Percentiles rank a stretch among this genome's conserved stretches.
Conservation (phyloP, 768 basidiomycete species). For the Lentinus tigrinus region DNA sequence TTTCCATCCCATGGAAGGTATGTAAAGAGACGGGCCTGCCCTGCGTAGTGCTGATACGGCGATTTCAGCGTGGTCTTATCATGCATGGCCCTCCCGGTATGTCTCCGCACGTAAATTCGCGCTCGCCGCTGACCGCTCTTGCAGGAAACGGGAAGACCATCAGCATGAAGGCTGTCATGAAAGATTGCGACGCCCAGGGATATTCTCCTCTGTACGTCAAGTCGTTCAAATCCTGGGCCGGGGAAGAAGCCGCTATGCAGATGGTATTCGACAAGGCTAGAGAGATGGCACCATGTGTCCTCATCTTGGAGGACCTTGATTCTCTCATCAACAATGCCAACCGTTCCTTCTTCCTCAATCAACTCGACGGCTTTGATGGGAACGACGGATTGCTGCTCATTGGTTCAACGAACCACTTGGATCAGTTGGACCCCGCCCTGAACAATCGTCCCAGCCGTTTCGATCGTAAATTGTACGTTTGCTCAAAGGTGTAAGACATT, state of each 20-base stretch:
- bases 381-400: slow-evolving; percentile 82
- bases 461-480: slow-evolving; percentile 78
- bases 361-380: slow-evolving; percentile 75
- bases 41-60: background rate
- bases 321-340: slow-evolving; percentile 76
- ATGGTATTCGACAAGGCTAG: slow-evolving; percentile 74
- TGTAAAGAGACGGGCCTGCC: background rate
- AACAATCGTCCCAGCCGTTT: slow-evolving; percentile 80
- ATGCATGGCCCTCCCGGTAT: slow-evolving; percentile 79
- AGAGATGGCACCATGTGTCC: slow-evolving; percentile 61
- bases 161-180: slow-evolving; percentile 81
- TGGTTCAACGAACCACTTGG: slow-evolving; percentile 82
- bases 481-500: background rate
- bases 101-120: background rate
- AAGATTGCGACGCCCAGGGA: slow-evolving; percentile 58
- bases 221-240: slow-evolving; percentile 65
- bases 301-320: slow-evolving; percentile 70
- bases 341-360: slow-evolving; percentile 86
- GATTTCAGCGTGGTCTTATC: slow-evolving; percentile 69
- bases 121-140: background rate
- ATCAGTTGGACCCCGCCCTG: slow-evolving; percentile 73
- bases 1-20: slow-evolving; percentile 85
- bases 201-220: slow-evolving; percentile 79
- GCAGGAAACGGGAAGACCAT: slow-evolving; percentile 84
- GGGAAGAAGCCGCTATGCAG: slow-evolving; percentile 68